A percentile compares a stretch with the other conserved stretches of the same genome.
Conservation (phyloP, 2,329 filamentous ascomycete genomes). For the Alternaria brassicicola region DNA sequence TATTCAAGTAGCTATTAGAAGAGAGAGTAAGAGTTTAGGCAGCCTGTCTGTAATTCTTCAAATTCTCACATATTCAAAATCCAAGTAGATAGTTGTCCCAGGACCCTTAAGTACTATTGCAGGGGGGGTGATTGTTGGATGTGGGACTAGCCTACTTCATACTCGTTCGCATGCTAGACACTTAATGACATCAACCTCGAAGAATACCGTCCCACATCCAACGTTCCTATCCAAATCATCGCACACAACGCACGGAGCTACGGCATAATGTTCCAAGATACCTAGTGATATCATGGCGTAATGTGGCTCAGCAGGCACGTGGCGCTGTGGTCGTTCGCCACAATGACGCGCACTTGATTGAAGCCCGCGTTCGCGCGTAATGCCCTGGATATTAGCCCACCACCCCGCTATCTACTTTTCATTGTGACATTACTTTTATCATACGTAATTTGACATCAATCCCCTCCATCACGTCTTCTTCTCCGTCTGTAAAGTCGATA, state of each 20-base stretch:
- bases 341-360: slow-evolving; percentile 29
- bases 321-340: slow-evolving; percentile 18
- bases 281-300: neutral
- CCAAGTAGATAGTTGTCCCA: neutral
- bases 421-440: slow-evolving; percentile 3
- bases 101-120: neutral
- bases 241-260: neutral
- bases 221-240: neutral
- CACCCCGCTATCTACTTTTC: slow-evolving; percentile 14
- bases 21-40: neutral
- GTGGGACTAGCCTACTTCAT: neutral
- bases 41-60: neutral
- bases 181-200: slow-evolving; percentile 4
- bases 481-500: too few relatives aligned
- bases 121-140: too few relatives aligned
- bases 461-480: neutral
- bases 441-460: neutral
- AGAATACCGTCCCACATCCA: neutral
- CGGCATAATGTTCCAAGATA: neutral
- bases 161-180: neutral
- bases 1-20: rapidly evolving
- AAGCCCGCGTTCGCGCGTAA: slow-evolving; percentile 12
- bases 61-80: neutral
- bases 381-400: slow-evolving; percentile 19
- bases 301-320: slow-evolving; percentile 24